These are phyloP conservation scores for Globisporangium cystogenes DNA, from an alignment of 352 stramenopile genomes.

Conservation along the genomic window DNA sequence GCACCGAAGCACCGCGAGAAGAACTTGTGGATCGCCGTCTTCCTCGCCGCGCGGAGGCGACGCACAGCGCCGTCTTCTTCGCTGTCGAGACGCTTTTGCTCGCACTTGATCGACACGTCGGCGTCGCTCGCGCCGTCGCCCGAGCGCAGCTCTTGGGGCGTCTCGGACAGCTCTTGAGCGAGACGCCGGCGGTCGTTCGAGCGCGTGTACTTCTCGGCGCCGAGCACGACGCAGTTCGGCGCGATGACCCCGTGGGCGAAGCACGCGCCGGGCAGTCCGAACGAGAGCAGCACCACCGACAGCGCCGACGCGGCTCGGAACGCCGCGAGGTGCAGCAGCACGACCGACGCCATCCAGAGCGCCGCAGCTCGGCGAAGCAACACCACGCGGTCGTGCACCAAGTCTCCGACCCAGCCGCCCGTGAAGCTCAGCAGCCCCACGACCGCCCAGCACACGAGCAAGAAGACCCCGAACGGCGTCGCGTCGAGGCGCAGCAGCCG, in stretches of 20 bases:
- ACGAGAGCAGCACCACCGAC: slow-evolving; percentile 23
- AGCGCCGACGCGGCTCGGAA: slow-evolving; percentile 21
- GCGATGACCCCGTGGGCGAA: slow-evolving; percentile 44
- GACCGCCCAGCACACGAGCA: slow-evolving; percentile 53
- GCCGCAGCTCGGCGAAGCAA: slow-evolving; percentile 31
- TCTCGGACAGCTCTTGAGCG: neutral
- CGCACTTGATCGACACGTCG: slow-evolving; percentile 2
- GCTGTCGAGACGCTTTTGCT: neutral
- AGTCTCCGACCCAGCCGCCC: slow-evolving; percentile 42
- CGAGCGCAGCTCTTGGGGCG: neutral
- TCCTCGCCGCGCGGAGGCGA: slow-evolving; percentile 1
- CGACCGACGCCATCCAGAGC: slow-evolving; percentile 41
- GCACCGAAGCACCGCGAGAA: slow-evolving; percentile 44
- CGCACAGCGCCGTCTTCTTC: neutral
- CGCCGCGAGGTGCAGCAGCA: slow-evolving; percentile 36
- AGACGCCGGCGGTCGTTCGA: slow-evolving; percentile 6
- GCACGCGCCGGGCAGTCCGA: slow-evolving; percentile 30
- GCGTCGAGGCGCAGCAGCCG: slow-evolving; percentile 38
- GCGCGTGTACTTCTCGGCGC: slow-evolving; percentile 18
- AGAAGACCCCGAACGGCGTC: slow-evolving; percentile 43
- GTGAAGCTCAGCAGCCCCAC: slow-evolving; percentile 46
- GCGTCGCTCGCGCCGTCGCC: slow-evolving; percentile 3
- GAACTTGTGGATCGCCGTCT: slow-evolving; percentile 14
- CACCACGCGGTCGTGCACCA: slow-evolving; percentile 34
- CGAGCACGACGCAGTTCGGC: slow-evolving; percentile 47